Conservation (phyloP, 2,329 filamentous ascomycete species). For the Cladosporium oxysporum region DNA sequence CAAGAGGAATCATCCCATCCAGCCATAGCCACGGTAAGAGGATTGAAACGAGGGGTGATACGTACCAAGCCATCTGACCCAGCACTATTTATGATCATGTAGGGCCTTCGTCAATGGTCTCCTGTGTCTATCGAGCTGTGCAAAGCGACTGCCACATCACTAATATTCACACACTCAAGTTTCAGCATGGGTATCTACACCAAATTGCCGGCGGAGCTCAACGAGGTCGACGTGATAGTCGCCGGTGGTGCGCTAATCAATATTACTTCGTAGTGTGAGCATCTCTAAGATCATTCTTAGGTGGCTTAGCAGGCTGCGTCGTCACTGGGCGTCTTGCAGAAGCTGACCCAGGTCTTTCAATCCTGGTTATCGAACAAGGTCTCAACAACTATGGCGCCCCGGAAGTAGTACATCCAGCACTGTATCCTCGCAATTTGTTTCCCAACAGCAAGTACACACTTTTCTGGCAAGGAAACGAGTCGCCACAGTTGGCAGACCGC, state of each 20-base stretch:
- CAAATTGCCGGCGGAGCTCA: conserved; percentile 40
- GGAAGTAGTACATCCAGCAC: conserved; percentile 53
- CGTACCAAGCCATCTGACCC: neutral
- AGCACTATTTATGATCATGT: neutral
- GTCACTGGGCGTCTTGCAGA: conserved; percentile 54
- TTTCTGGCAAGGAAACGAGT: conserved; percentile 54
- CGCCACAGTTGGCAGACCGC: conserved; percentile 49
- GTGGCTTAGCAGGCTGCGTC: conserved; percentile 53
- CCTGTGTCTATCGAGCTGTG: neutral
- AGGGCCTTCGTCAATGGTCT: no score
- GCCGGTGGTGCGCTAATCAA: conserved; percentile 43
- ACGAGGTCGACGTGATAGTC: conserved; percentile 55
- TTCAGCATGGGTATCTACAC: conserved; percentile 30
- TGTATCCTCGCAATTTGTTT: conserved; percentile 52
- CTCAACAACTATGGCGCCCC: conserved; percentile 55
- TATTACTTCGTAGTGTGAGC: neutral
- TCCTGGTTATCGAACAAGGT: conserved; percentile 58
- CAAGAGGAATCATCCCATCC: neutral
- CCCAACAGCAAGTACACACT: conserved; percentile 53
- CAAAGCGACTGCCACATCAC: neutral
- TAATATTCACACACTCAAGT: neutral
- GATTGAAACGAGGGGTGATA: neutral
- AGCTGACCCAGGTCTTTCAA: conserved; percentile 51
- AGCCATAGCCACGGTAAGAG: neutral
- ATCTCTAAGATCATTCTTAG: conserved; percentile 28